Evolutionary conservation across 352 stramenopile species (phyloP), one percentile per base, ranked within the genome.

Genomic region (Phytophthora nicotianae): DNA sequence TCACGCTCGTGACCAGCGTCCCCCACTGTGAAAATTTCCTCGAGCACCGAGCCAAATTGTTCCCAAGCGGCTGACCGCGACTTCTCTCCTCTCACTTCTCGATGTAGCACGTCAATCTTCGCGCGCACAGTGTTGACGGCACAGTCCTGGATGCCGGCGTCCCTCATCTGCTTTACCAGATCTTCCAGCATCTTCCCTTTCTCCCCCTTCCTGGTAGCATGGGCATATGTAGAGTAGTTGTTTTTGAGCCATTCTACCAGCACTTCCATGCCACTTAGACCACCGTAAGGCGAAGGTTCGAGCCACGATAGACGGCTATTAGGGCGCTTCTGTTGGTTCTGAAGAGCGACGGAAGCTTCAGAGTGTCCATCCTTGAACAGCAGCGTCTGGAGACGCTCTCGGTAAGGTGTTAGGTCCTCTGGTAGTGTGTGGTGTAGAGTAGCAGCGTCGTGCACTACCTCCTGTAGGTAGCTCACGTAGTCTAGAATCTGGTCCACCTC

Each of bases 21-120:
- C 14, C 64, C 64, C n/a, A 72, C 24, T 11, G 64, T 72, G 26
- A 68, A 72, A 46, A 72, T 72, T 37, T 72, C 64, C 47, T 72
- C 64, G 1, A 72, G 58, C 10, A 72, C 64, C 5, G 64, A 59
- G 4, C 64, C 64, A 21, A 72, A 72, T 24, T 72, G 64, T 21
- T 72, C 64, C 40, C 57, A 72, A 17, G 64, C 64, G 21, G 58
- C 57, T 0, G 64, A 72, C 16, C 64, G 58, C 1, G 32, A 26
- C 52, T 72, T 72, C 27, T 72, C 63, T 8, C 64, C 64, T 37
- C 33, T 41, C 24, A 72, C 64, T 19, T 72, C 64, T 16, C 58
- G 21, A 45, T 72, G 64, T 3, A 72, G 21, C 6, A 57, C 52
- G 26, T 72, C 64, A 26, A 72, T 72, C 51, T 72, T 72, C 10